Evolutionary conservation across 2,329 filamentous ascomycete genomes (phyloP).

Genomic region (Alternaria consortialis): DNA sequence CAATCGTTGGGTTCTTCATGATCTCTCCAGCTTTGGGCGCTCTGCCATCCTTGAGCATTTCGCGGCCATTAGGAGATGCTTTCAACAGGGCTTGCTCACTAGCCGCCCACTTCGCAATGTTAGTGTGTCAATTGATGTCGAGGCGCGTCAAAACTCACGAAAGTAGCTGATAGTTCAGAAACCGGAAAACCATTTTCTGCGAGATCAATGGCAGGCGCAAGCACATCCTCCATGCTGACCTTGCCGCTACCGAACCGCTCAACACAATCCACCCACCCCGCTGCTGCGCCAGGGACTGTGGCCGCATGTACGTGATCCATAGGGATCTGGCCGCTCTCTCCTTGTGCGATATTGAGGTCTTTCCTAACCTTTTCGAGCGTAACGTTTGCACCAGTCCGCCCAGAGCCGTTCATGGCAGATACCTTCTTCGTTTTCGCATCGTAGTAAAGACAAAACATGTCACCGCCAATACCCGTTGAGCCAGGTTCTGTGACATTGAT

Average conservation of each 20-base stretch:
- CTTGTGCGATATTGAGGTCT: constrained; percentile 71
- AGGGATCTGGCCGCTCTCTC: constrained; percentile 70
- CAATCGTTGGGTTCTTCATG: constrained; percentile 84
- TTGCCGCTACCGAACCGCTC: constrained; percentile 90
- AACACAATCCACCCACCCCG: constrained; percentile 91
- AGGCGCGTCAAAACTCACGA: constrained; percentile 62
- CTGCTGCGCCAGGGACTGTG: constrained; percentile 88
- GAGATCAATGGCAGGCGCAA: constrained; percentile 83
- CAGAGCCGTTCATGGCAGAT: constrained; percentile 89
- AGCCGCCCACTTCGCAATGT: constrained; percentile 70
- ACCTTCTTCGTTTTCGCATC: constrained; percentile 83
- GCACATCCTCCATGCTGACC: constrained; percentile 76
- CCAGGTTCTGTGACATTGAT: constrained; percentile 93
- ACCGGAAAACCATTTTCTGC: constrained; percentile 92
- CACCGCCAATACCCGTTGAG: constrained; percentile 93
- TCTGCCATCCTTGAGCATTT: constrained; percentile 85
- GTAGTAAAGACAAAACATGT: constrained; percentile 97
- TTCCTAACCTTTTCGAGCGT: constrained; percentile 75
- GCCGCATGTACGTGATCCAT: constrained; percentile 80
- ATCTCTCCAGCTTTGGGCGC: constrained; percentile 84
- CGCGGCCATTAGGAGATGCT: constrained; percentile 84
- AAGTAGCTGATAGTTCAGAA: constrained; percentile 75
- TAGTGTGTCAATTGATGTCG: neutral
- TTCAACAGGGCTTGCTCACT: constrained; percentile 70
- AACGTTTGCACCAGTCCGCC: constrained; percentile 75